Conservation (phyloP, 1,284 basidiomycete species). For the Cutaneotrichosporon sp. region DNA sequence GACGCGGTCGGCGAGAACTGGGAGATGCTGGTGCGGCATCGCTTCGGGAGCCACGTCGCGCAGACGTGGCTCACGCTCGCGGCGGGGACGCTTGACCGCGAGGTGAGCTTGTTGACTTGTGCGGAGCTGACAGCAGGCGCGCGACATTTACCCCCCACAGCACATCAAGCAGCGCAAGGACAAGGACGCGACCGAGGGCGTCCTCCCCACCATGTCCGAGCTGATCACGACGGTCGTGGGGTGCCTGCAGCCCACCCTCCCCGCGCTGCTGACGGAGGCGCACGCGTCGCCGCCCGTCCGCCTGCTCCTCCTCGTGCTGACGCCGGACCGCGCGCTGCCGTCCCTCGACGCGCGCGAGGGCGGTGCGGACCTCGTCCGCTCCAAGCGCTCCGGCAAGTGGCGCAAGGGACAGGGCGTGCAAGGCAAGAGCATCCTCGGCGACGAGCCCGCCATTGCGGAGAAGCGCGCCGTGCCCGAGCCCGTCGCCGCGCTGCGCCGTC, state of each 20-base stretch:
- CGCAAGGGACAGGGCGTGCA: constrained; percentile 50
- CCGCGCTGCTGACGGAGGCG: constrained; percentile 70
- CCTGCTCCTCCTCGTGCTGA: constrained; percentile 72
- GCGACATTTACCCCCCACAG: constrained; percentile 63
- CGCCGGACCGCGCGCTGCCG: constrained; percentile 51
- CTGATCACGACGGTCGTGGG: constrained; percentile 28
- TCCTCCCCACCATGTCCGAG: constrained; percentile 68
- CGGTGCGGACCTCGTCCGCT: constrained; percentile 41
- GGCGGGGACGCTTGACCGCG: constrained; percentile 72
- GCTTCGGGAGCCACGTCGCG: constrained; percentile 89
- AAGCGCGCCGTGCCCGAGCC: constrained; percentile 39
- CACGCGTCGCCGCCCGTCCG: constrained; percentile 87
- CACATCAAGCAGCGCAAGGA: constrained; percentile 56
- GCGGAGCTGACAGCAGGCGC: constrained; percentile 57
- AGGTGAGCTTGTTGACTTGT: constrained; percentile 60
- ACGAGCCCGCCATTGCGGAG: constrained; percentile 32
- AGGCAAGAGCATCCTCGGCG: constrained; percentile 51
- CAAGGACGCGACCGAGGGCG: constrained; percentile 54
- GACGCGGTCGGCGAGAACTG: constrained; percentile 82
- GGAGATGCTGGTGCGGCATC: constrained; percentile 70
- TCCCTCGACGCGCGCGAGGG: constrained; percentile 56
- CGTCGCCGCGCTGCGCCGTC: constrained; percentile 26
- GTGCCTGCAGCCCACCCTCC: constrained; percentile 58
- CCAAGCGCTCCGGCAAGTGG: constrained; percentile 50
- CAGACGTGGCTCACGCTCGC: constrained; percentile 80